phyloP scores from a whole-genome alignment of 2,329 filamentous ascomycete genomes.

The Beauveria sp. region DNA sequence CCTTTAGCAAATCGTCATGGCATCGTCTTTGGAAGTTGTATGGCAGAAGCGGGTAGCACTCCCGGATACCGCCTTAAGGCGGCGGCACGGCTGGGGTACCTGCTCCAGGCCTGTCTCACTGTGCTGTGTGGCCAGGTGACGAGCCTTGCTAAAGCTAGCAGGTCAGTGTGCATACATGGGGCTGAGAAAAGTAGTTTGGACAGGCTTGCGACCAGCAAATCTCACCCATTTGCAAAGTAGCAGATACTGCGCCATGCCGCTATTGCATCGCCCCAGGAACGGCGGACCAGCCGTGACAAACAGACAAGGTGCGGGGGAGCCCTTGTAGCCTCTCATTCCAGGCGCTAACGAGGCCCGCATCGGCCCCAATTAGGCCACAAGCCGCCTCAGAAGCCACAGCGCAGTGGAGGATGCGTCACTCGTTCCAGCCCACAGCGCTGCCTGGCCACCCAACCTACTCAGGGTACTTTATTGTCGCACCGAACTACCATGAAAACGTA shows the following conservation, averaged over 20 bases:
- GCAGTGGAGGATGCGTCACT: constrained; percentile 12
- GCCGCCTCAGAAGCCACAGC: neutral
- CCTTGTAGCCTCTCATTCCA: neutral
- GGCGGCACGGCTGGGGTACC: neutral
- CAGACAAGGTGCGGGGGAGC: constrained; percentile 7
- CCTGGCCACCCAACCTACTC: neutral
- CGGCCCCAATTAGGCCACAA: neutral
- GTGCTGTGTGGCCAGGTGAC: neutral
- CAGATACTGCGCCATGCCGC: neutral
- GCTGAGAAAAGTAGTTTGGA: neutral
- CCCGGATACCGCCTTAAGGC: neutral
- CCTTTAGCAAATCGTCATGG: neutral
- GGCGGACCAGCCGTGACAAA: neutral
- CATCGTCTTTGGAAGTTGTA: neutral
- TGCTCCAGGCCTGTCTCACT: constrained; percentile 4
- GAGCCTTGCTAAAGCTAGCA: neutral
- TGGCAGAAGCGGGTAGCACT: neutral
- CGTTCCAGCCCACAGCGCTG: constrained; percentile 4
- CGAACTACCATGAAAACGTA: neutral
- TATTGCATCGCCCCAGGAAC: constrained; percentile 12
- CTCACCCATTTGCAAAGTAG: neutral
- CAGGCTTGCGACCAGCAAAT: neutral
- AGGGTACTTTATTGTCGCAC: neutral
- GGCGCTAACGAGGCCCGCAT: neutral
- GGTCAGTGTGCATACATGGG: neutral